Conservation (phyloP, 2,329 filamentous ascomycete genomes). For the Pyricularia sp. region DNA sequence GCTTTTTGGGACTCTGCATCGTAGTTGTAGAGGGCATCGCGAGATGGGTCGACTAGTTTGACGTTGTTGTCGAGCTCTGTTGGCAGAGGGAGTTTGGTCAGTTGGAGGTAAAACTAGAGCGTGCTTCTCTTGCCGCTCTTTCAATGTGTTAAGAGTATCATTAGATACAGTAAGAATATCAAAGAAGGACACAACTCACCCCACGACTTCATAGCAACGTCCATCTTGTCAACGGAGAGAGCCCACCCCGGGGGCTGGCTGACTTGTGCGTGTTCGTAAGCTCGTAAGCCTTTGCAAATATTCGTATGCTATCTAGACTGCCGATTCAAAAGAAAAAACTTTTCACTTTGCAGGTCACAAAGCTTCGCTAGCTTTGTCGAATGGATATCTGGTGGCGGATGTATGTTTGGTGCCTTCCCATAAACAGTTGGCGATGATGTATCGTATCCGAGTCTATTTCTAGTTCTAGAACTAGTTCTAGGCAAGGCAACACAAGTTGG, state of each 20-base stretch:
- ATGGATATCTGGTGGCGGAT: background rate
- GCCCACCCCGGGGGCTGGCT: background rate
- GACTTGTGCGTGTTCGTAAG: background rate
- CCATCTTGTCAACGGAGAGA: slow-evolving; percentile 29
- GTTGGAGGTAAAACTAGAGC: background rate
- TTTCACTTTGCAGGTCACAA: too few relatives aligned
- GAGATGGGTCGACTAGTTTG: slow-evolving; percentile 72
- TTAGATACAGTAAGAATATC: background rate
- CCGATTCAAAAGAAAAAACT: too few relatives aligned
- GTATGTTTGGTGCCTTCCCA: background rate
- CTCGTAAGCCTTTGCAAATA: background rate
- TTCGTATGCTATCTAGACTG: background rate
- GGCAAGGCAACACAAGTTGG: background rate
- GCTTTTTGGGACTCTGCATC: slow-evolving; percentile 58
- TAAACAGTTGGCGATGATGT: background rate
- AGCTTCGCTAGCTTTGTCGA: background rate
- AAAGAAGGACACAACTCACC: slow-evolving; percentile 28
- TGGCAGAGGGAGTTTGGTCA: background rate
- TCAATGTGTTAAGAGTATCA: background rate
- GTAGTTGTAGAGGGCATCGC: slow-evolving; percentile 89
- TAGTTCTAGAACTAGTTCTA: too few relatives aligned
- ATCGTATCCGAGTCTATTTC: background rate
- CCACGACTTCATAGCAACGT: slow-evolving; percentile 50
- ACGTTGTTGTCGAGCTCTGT: slow-evolving; percentile 82
- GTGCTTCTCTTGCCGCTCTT: background rate